phyloP scores from a whole-genome alignment of 2,329 filamentous ascomycete genomes.

The Curvularia lunata region DNA sequence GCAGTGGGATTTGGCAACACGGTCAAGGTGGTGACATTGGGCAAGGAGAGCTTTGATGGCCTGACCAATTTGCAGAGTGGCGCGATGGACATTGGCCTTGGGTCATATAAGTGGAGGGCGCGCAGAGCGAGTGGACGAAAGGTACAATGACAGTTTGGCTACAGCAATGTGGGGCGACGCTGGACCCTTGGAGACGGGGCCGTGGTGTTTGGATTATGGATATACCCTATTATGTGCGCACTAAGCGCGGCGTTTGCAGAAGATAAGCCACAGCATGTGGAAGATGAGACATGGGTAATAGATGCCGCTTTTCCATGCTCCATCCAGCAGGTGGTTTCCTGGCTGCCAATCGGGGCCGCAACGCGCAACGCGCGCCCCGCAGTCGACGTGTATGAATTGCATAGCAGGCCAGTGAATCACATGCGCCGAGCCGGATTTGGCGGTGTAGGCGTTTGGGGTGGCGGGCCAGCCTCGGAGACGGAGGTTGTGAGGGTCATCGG shows the following conservation, averaged over 20 bases:
- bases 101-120: constrained; percentile 19
- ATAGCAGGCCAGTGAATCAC: constrained; percentile 11
- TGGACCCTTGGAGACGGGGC: constrained; percentile 2
- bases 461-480: no score
- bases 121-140: constrained; percentile 23
- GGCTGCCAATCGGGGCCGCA: constrained; percentile 18
- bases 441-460: not conserved
- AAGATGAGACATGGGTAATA: not conserved
- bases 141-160: constrained; percentile 16
- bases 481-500: no score
- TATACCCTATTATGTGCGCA: constrained; percentile 17
- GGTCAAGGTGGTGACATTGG: constrained; percentile 73
- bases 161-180: not conserved
- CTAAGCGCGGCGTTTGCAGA: constrained; percentile 14
- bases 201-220: constrained; percentile 11
- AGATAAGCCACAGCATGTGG: not conserved
- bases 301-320: not conserved
- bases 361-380: constrained; percentile 13
- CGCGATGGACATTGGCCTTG: constrained; percentile 18
- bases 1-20: constrained; percentile 75
- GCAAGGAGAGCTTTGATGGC: constrained; percentile 67
- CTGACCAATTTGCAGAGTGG: constrained; percentile 17
- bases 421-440: constrained; percentile 3
- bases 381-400: constrained; percentile 17
- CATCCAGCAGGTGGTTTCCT: constrained; percentile 9